Base-by-base conservation (phyloP, 2,329 filamentous ascomycete species). In the Leptodontidium sp. region DNA sequence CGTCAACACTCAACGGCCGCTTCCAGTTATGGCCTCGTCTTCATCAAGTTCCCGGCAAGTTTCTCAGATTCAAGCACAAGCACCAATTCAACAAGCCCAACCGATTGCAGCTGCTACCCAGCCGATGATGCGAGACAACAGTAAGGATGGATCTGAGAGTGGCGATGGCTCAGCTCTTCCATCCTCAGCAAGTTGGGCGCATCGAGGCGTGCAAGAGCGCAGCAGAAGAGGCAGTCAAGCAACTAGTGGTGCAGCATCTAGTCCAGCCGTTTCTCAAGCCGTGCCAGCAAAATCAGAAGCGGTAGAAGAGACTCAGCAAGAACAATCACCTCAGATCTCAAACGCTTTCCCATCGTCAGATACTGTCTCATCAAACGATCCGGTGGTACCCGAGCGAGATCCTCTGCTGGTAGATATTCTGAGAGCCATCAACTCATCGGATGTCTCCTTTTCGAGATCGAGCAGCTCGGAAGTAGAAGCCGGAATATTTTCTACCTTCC, bases 121-220 rank as follows among this genome's bases (percentile, higher is more conserved):
- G 72, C 81, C 86, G n/a, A 94, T 96, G 91, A 86, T 85, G 40
- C 87, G 92, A 49, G 90, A 93, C 70, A 84, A 87, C n/a, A 94
- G 91, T 80, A 94, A 92, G 77, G 93, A 97, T 69, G 90, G 87
- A 11, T 89, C 91, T 0, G 88, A 91, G 66, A 87, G 84, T 75
- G 89, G 87, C n/a, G 95, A 98, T 76, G 90, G 91, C 2, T 94
- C 96, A 49, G 96, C 94, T n/a, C 84, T 99, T 52, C 97, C 96
- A 2, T 93, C 94, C 1, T 94, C 94, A 3, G 96, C 95, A 4
- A 98, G 91, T 77, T 99, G 96, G 96, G 96, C 95, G 24, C 90
- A 87, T 71, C 89, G 82, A 84, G 89, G 78, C 87, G 90, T 77
- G 84, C 90, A 67, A 77, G 87, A 86, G 72, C 86, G 85, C 68